phyloP scores from a whole-genome alignment of 2,329 filamentous ascomycete species.

The Metarhizium humberi region DNA sequence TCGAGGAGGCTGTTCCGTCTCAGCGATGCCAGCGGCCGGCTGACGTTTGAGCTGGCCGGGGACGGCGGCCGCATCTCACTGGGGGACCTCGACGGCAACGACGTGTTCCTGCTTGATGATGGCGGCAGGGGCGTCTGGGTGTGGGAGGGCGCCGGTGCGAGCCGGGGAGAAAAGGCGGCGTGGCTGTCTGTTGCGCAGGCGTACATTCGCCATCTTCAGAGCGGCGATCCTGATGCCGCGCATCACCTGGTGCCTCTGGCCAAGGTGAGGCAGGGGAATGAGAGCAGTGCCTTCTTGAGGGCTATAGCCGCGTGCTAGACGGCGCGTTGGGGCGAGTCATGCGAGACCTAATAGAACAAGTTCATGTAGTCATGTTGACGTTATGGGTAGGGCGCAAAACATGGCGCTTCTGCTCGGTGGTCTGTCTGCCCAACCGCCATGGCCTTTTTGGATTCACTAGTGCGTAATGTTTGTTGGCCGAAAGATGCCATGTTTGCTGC shows the following conservation, averaged over 20 bases:
- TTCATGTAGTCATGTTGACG: no score
- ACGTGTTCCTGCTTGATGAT: constrained; percentile 55
- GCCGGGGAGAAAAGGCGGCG: constrained; percentile 45
- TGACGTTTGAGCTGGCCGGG: constrained; percentile 50
- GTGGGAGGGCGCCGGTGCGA: constrained; percentile 54
- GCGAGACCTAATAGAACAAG: no score
- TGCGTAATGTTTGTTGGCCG: no score
- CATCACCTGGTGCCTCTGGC: constrained; percentile 41
- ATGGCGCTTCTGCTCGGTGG: no score
- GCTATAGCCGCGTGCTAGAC: constrained; percentile 24
- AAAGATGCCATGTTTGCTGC: no score
- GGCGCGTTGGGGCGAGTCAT: neutral
- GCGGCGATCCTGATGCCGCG: constrained; percentile 12
- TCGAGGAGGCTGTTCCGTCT: constrained; percentile 47
- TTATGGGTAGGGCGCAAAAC: no score
- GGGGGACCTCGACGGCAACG: constrained; percentile 45
- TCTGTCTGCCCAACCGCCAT: no score
- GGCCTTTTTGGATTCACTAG: no score
- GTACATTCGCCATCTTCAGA: constrained; percentile 37
- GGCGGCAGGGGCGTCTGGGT: constrained; percentile 52
- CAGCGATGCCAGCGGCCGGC: constrained; percentile 48
- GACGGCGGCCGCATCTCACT: constrained; percentile 36
- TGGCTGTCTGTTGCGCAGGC: constrained; percentile 53
- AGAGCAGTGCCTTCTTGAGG: constrained; percentile 42
- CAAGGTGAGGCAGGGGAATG: constrained; percentile 47